Conservation (phyloP, 1,284 basidiomycete genomes). For the Cryptococcus neoformans region DNA sequence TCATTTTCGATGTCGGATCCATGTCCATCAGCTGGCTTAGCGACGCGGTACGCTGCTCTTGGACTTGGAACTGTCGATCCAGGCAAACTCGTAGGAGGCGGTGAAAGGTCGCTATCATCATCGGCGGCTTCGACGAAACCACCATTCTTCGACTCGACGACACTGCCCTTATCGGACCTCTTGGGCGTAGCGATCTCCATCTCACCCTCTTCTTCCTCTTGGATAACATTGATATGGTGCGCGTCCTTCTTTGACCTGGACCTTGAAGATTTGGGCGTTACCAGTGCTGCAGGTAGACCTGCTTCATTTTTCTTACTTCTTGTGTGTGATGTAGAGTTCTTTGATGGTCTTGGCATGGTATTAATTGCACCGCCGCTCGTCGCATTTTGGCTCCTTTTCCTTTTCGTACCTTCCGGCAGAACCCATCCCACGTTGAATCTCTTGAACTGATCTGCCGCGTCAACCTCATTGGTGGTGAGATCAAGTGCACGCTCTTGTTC, state of each 20-base stretch:
- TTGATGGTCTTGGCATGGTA: neutral
- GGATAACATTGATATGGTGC: neutral
- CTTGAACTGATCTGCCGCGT: conserved; percentile 69
- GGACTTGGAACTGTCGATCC: neutral
- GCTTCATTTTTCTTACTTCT: no score
- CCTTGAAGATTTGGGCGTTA: no score
- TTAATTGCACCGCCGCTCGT: no score
- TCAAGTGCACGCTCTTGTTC: conserved; percentile 31
- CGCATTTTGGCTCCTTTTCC: conserved; percentile 1
- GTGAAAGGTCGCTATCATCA: neutral
- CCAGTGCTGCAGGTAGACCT: no score
- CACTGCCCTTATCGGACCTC: neutral
- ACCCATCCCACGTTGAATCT: conserved; percentile 89
- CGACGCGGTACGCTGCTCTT: no score
- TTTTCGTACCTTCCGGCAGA: conserved; percentile 66
- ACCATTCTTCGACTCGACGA: neutral
- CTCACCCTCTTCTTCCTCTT: neutral
- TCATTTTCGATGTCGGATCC: neutral
- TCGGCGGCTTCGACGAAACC: neutral
- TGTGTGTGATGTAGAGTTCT: no score
- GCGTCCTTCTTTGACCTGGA: neutral
- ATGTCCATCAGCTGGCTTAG: no score
- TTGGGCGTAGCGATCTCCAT: no score
- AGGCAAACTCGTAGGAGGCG: neutral
- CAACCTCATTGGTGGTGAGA: conserved; percentile 63